A percentile compares a stretch with the other conserved stretches of the same genome.
These are phyloP conservation scores for Russula sp. DNA, from an alignment of 768 basidiomycete species.

Conservation along the genomic window DNA sequence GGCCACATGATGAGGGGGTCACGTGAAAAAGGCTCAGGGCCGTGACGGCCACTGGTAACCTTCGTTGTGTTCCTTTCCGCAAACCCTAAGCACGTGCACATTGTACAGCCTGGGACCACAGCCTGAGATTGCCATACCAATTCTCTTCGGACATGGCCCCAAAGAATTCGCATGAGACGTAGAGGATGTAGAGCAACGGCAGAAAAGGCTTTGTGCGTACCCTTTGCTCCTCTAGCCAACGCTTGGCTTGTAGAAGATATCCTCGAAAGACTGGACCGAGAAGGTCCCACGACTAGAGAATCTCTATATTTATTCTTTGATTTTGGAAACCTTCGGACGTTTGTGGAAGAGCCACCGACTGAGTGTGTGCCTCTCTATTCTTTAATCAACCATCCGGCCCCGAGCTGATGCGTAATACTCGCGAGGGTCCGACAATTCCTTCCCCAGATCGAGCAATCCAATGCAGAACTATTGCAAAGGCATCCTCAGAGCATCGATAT, in stretches of 20 bases:
- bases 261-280: conserved; percentile 19
- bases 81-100: conserved; percentile 10
- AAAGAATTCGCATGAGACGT: not conserved
- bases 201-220: conserved; percentile 24
- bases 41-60: too few species aligned
- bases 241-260: conserved; percentile 15
- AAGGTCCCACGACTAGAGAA: conserved; percentile 1
- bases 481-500: conserved; percentile 63
- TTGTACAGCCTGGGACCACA: too few species aligned
- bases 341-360: conserved; percentile 22
- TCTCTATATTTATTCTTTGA: conserved; percentile 20
- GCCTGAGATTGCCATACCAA: too few species aligned
- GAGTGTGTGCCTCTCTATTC: conserved; percentile 18
- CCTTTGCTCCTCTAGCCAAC: not conserved
- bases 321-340: conserved; percentile 25
- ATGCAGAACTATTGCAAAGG: conserved; percentile 42
- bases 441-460: conserved; percentile 60
- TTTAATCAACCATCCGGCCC: not conserved
- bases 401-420: conserved; percentile 28
- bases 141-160: not conserved
- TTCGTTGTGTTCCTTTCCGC: too few species aligned
- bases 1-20: too few species aligned
- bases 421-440: conserved; percentile 62
- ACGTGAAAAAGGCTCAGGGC: too few species aligned
- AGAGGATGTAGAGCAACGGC: conserved; percentile 18